Base-by-base conservation (phyloP, 1,284 basidiomycete genomes). In the Trichosporon sp. region DNA sequence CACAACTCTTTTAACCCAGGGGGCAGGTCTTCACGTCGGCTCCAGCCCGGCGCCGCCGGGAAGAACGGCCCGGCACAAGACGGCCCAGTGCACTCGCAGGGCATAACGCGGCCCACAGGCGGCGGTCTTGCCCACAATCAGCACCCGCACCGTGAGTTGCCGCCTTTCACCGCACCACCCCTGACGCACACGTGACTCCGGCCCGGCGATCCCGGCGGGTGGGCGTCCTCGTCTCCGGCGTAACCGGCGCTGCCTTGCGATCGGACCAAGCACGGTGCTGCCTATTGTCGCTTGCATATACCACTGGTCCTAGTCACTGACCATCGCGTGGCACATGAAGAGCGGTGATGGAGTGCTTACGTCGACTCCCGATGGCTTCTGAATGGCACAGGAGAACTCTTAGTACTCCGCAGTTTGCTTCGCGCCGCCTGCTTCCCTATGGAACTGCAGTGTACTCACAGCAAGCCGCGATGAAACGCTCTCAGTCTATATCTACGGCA, bases 31-130 rank as follows among this genome's bases (percentile, higher is more conserved):
- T 58, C 15, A 13, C 51, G 27, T 27, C 13, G 53, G 13, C 47
- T 25, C 47, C 47, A 51, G 53, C 53, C 53, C 27, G 15, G 53
- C 25, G 47, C 13, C 53, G 8, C 25, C 53, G 53, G 53, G 21
- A 51, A 51, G 21, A 51, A 25, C 53, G 27, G 56, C 56, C 56
- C 56, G 56, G 56, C 15, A 60, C 56, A 60, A 60, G 56, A 60
- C 56, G 56, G 56, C 29, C 27, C 13, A 31, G 29, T 18, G 29
- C 9, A n/a, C 1, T 5, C 2, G 7, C 25, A 29, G 27, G 56
- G 56, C 29, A n/a, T 31, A 32, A 60, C 29, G 56, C 29, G 29
- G 29, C 27, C 27, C 11, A 32, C 47, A n/a, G 2, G 21, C 21
- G 47, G 21, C 47, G 4, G 7, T 5, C 15, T 31, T 60, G 56